Base-by-base conservation (phyloP, 2,329 filamentous ascomycete genomes). In the Fusarium sp. region DNA sequence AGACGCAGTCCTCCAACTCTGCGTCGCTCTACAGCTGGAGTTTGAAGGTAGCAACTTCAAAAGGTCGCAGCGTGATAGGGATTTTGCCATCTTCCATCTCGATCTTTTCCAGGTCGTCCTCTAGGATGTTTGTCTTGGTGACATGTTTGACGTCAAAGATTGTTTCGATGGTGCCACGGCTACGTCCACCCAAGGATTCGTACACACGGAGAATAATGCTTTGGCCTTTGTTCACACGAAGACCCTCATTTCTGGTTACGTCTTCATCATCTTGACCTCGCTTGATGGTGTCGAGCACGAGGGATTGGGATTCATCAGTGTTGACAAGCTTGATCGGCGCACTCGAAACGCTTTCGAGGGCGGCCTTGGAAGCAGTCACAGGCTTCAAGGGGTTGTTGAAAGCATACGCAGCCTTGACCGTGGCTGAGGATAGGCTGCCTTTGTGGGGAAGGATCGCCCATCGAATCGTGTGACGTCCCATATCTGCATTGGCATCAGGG, bases 401-500 rank as follows among this genome's bases (percentile, higher is more conserved):
- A 72, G 95, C 92, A 79, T 92, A 94, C 0, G 92, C 95, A 15
- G 94, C 92, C 62, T 91, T 90, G 46, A 98, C 88, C 1, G 94
- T 97, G 20, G 86, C 85, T 40, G 90, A 83, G 47, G 91, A 89
- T 7, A 98, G 85, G 3, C 85, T 80, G 4, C 94, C 94, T 25
- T 86, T 79, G 79, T 98, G 95, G 4, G 95, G 95, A 72, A 98
- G 85, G 72, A 98, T 94, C 24, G 93, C 94, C 87, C 95, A 98
- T 67, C 92, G 91, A 73, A 98, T 97, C 68, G 86, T 86, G 79
- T 98, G 95, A 44, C 85, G 87, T 56, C 94, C 95, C 94, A 98
- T 98, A 78, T 98, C 95, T 43, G 95, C 95, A 75, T 97, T 91
- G 8, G 90, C 94, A 79, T 98, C 95, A 1, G 95, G 95, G 0